These are phyloP conservation scores for Hypholoma fasciculare DNA, from an alignment of 768 basidiomycete species.

Conservation along the genomic window DNA sequence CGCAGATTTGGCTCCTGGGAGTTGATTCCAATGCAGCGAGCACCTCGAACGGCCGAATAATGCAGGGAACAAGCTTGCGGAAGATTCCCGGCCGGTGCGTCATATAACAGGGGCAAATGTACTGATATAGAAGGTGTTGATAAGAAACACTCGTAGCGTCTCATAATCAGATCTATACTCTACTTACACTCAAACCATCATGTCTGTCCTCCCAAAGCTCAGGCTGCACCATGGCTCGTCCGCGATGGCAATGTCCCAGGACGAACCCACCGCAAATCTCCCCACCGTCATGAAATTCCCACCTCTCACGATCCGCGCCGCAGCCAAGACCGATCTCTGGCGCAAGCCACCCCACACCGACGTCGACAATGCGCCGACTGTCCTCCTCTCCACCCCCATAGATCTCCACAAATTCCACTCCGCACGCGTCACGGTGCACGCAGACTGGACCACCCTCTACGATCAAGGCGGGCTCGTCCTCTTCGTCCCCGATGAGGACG, in stretches of 20 bases:
- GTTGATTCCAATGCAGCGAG: too few relatives aligned
- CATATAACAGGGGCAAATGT: neutral
- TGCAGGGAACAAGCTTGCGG: too few relatives aligned
- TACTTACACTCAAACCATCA: neutral
- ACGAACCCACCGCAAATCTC: conserved; percentile 9
- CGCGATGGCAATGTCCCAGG: conserved; percentile 29
- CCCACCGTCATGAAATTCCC: conserved; percentile 23
- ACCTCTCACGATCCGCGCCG: conserved; percentile 23
- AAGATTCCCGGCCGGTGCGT: neutral
- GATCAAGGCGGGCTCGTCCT: conserved; percentile 32
- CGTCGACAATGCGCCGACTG: conserved; percentile 29
- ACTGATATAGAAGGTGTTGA: neutral
- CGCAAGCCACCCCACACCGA: conserved; percentile 30
- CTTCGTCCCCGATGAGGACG: conserved; percentile 32
- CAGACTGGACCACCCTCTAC: conserved; percentile 27
- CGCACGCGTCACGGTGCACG: conserved; percentile 30
- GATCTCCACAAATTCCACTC: conserved; percentile 29
- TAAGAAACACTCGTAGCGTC: neutral
- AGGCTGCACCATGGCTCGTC: conserved; percentile 31
- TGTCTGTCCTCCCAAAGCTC: conserved; percentile 20
- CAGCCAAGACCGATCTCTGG: conserved; percentile 32
- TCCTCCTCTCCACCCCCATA: conserved; percentile 27
- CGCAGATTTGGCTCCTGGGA: too few relatives aligned
- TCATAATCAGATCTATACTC: neutral
- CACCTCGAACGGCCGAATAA: too few relatives aligned